phyloP scores from a whole-genome alignment of 805 yeast genomes.

The Blastobotrys peoriensis region DNA sequence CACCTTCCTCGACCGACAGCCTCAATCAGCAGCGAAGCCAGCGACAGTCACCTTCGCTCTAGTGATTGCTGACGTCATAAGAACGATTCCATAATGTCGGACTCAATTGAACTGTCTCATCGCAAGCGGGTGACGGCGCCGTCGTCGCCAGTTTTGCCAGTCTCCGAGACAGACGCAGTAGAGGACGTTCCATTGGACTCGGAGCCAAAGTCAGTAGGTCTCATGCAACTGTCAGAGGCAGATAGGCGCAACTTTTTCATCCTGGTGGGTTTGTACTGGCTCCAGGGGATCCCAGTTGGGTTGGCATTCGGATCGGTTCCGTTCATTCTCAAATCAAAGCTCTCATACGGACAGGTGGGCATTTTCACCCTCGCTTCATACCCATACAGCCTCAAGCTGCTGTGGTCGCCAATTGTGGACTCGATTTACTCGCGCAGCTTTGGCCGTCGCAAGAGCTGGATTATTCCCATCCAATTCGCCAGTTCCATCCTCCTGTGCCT shows the following conservation, averaged over 20 bases:
- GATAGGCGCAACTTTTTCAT: constrained; percentile 75
- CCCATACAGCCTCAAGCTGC: constrained; percentile 84
- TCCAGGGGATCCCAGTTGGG: constrained; percentile 97
- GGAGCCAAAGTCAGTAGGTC: constrained; percentile 16
- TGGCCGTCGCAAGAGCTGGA: constrained; percentile 91
- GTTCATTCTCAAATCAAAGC: constrained; percentile 72
- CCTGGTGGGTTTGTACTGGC: constrained; percentile 65
- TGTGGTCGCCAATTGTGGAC: constrained; percentile 97
- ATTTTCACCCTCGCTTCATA: constrained; percentile 86
- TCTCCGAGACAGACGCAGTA: constrained; percentile 14
- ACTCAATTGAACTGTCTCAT: constrained; percentile 12
- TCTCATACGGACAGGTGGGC: constrained; percentile 86
- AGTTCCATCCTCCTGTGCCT: constrained; percentile 61
- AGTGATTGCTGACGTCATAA: too few relatives aligned
- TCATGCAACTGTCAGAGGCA: constrained; percentile 25
- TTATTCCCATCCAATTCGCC: constrained; percentile 83
- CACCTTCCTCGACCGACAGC: too few relatives aligned
- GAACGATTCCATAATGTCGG: too few relatives aligned
- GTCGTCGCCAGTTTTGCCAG: constrained; percentile 14
- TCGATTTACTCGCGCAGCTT: constrained; percentile 60
- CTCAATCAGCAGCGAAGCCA: too few relatives aligned
- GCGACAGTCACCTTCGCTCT: too few relatives aligned
- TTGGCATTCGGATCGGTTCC: constrained; percentile 93
- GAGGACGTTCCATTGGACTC: not conserved
- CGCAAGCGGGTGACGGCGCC: constrained; percentile 12